Conservation (phyloP, 1,139 yeast genomes). For the Candida sojae region DNA sequence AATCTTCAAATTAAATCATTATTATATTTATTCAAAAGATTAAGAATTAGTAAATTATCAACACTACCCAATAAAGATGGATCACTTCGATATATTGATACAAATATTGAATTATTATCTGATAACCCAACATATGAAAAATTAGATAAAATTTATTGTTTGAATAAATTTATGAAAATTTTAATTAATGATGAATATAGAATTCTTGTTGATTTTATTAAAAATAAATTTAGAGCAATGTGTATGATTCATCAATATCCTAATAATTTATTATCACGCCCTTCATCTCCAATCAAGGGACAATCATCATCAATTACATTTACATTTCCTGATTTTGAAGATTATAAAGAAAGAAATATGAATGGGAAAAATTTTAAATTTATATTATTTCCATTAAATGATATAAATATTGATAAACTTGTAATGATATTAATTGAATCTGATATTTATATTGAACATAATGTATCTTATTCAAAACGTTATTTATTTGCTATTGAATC, state of each 20-base stretch:
- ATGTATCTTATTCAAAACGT: slow-evolving; percentile 16
- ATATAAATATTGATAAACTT: slow-evolving; percentile 46
- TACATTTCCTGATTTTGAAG: slow-evolving; percentile 27
- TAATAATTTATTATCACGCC: slow-evolving; percentile 18
- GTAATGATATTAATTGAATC: slow-evolving; percentile 23
- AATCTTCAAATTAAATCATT: slow-evolving; percentile 62
- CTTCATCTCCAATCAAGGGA: slow-evolving; percentile 21
- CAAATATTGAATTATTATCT: not conserved
- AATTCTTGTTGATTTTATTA: slow-evolving; percentile 61
- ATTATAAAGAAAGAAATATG: slow-evolving; percentile 23
- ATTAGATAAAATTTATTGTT: slow-evolving; percentile 56
- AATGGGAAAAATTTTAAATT: slow-evolving; percentile 38
- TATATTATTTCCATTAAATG: slow-evolving; percentile 40
- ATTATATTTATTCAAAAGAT: slow-evolving; percentile 55
- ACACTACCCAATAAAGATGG: slow-evolving; percentile 34
- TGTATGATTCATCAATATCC: slow-evolving; percentile 56
- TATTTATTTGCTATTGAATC: slow-evolving; percentile 22
- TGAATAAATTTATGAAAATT: slow-evolving; percentile 39
- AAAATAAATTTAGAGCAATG: slow-evolving; percentile 63
- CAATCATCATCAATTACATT: slow-evolving; percentile 7
- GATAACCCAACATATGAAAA: slow-evolving; percentile 20
- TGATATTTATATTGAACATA: slow-evolving; percentile 57
- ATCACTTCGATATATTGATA: slow-evolving; percentile 19
- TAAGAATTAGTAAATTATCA: slow-evolving; percentile 45
- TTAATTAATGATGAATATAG: slow-evolving; percentile 57